phyloP scores from a whole-genome alignment of 2,329 filamentous ascomycete species.

The Dothiorella sarmentorum region DNA sequence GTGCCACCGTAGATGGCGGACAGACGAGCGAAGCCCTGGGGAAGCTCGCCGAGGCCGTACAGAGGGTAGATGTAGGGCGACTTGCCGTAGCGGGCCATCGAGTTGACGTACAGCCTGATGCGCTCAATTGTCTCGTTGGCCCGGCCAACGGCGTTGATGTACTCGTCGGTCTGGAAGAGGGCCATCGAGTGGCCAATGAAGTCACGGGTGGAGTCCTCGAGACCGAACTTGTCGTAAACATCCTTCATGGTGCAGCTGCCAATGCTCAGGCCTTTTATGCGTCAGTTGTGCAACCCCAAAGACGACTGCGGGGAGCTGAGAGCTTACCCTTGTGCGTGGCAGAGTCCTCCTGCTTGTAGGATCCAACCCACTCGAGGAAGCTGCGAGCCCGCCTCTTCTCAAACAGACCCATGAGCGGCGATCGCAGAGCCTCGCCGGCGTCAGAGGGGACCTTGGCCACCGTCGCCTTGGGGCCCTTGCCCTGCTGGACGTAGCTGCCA shows the following conservation, averaged over 20 bases:
- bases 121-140: conserved; percentile 85
- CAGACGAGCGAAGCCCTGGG: conserved; percentile 93
- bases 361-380: conserved; percentile 93
- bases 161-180: conserved; percentile 85
- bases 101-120: conserved; percentile 95
- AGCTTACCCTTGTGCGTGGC: conserved; percentile 80
- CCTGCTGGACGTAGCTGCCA: conserved; percentile 94
- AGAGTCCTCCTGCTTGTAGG: conserved; percentile 77
- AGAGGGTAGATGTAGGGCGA: conserved; percentile 99
- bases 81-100: conserved; percentile 95
- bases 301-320: conserved; percentile 19
- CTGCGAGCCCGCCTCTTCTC: conserved; percentile 97
- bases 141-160: conserved; percentile 68
- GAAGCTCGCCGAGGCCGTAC: conserved; percentile 94
- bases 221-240: conserved; percentile 96
- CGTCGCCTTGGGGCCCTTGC: conserved; percentile 74
- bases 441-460: conserved; percentile 97
- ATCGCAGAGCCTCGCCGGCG: conserved; percentile 80
- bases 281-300: background rate
- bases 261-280: conserved; percentile 70
- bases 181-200: conserved; percentile 99
- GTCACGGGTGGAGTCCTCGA: conserved; percentile 84
- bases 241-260: conserved; percentile 85
- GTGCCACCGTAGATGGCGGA: conserved; percentile 98
- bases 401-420: conserved; percentile 93